Evolutionary conservation across 2,329 filamentous ascomycete genomes (phyloP).

Genomic region (Chaetomiaceae sp.): DNA sequence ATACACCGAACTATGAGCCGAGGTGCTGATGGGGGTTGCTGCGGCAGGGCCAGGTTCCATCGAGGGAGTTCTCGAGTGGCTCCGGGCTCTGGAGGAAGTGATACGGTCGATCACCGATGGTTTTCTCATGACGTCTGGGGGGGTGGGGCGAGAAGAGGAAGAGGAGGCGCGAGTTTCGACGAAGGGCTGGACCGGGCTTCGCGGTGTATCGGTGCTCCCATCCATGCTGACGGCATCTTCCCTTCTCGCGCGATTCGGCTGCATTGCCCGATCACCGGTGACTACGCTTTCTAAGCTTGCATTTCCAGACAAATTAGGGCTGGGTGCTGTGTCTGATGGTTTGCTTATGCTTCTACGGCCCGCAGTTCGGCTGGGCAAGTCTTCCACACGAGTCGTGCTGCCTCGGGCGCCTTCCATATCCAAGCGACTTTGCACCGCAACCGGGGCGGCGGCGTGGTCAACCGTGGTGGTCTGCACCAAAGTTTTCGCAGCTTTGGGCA

Average conservation of each 20-base stretch:
- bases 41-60: slow-evolving; percentile 53
- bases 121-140: slow-evolving; percentile 38
- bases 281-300: slow-evolving; percentile 36
- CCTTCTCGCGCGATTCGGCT: slow-evolving; percentile 32
- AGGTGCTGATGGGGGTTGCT: slow-evolving; percentile 54
- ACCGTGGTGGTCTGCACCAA: slow-evolving; percentile 40
- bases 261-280: slow-evolving; percentile 29
- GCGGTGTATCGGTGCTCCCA: slow-evolving; percentile 41
- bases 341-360: slow-evolving; percentile 42
- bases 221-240: slow-evolving; percentile 46
- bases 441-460: slow-evolving; percentile 45
- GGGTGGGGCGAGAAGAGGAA: slow-evolving; percentile 27
- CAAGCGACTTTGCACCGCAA: slow-evolving; percentile 46
- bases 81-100: slow-evolving; percentile 41
- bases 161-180: slow-evolving; percentile 30
- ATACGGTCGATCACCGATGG: slow-evolving; percentile 55
- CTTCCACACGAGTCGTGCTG: slow-evolving; percentile 39
- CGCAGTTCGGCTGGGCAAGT: slow-evolving; percentile 37
- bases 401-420: slow-evolving; percentile 45
- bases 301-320: slow-evolving; percentile 35
- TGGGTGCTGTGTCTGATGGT: slow-evolving; percentile 37
- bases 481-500: slow-evolving; percentile 42
- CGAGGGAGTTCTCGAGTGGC: slow-evolving; percentile 55
- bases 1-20: slow-evolving; percentile 54
- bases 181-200: slow-evolving; percentile 40